A percentile compares a stretch with the other conserved stretches of the same genome.
phyloP scores from a whole-genome alignment of 1,284 basidiomycete species.

The Cryptococcus amylolentus region DNA sequence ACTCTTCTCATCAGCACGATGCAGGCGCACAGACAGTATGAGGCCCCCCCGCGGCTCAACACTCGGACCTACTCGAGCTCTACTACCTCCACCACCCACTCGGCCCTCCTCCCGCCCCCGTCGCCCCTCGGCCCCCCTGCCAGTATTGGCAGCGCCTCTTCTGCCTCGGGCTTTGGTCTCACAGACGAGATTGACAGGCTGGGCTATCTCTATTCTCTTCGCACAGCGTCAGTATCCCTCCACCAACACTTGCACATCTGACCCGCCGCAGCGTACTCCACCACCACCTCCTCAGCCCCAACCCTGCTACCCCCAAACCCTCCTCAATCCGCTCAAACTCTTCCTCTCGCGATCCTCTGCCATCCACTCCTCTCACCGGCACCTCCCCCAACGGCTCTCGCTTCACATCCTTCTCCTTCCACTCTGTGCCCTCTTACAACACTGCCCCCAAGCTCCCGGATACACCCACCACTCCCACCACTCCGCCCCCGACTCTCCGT shows the following conservation, averaged over 20 bases:
- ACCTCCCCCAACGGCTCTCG: conserved; percentile 24
- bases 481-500: conserved; percentile 6
- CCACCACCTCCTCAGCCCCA: conserved; percentile 17
- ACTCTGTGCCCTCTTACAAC: background rate
- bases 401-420: conserved; percentile 18
- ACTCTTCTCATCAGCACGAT: no score
- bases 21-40: no score
- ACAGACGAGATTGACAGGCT: conserved; percentile 38
- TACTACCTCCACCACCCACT: background rate
- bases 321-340: conserved; percentile 3
- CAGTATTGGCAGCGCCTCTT: background rate
- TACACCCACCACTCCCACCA: background rate
- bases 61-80: background rate
- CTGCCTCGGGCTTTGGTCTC: background rate
- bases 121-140: background rate
- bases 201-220: conserved; percentile 44
- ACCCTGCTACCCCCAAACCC: conserved; percentile 5
- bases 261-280: conserved; percentile 12
- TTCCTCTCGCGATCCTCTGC: conserved; percentile 12
- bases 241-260: background rate
- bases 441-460: conserved; percentile 11
- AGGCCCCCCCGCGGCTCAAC: no score
- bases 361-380: conserved; percentile 18
- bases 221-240: conserved; percentile 39
- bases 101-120: background rate